phyloP scores from a whole-genome alignment of 306 rosid genomes.

The Rosa persica region DNA sequence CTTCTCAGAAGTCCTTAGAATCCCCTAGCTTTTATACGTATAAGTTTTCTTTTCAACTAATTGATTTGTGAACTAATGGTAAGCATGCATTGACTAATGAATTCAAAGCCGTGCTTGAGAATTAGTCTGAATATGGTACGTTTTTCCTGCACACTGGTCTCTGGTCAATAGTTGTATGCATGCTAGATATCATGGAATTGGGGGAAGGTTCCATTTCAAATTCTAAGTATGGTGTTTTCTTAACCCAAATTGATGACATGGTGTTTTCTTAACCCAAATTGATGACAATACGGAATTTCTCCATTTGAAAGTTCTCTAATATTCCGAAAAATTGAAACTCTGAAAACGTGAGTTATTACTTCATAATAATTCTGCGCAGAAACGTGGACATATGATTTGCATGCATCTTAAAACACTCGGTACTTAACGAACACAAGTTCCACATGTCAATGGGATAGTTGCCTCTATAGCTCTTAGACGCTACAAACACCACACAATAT shows the following conservation, averaged over 20 bases:
- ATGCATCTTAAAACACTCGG: background rate
- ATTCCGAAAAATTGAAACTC: background rate
- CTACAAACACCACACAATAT: background rate
- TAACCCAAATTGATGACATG: background rate
- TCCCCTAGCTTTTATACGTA: background rate
- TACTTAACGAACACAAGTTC: background rate
- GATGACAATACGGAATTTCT: background rate
- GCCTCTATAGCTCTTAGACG: background rate
- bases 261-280: too few species aligned
- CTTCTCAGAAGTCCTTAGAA: background rate
- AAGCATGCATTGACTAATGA: constrained; percentile 3
- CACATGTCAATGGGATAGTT: background rate
- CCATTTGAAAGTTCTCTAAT: background rate
- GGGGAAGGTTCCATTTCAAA: background rate
- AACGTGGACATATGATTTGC: background rate
- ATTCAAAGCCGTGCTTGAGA: background rate
- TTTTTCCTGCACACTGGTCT: background rate
- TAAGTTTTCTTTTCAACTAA: background rate
- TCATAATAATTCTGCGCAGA: background rate
- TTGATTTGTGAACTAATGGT: background rate
- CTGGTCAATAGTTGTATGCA: background rate
- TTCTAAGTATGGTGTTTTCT: background rate
- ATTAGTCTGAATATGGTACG: background rate
- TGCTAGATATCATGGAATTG: background rate
- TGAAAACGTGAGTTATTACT: background rate